These are phyloP conservation scores for Skeletonema tropicum DNA, from an alignment of 108 stramenopile species.

Conservation along the genomic window DNA sequence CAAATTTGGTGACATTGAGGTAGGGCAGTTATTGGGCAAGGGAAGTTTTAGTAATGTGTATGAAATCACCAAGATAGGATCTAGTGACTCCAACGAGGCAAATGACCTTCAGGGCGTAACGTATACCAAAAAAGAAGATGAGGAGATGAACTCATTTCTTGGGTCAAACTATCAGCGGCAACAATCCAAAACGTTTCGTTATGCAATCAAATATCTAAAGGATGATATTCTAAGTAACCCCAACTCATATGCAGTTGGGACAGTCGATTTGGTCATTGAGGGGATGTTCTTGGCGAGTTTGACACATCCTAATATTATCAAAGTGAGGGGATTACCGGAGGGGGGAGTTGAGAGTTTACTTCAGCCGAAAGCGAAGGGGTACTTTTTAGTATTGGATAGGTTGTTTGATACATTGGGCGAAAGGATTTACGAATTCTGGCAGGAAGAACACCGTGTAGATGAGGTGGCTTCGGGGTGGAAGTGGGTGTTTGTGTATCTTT, in stretches of 20 bases:
- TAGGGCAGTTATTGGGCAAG: constrained; percentile 54
- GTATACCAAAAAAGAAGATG: background rate
- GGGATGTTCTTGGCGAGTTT: constrained; percentile 70
- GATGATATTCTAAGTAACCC: constrained; percentile 53
- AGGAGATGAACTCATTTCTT: constrained; percentile 1
- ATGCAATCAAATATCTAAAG: constrained; percentile 66
- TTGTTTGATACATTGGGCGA: constrained; percentile 70
- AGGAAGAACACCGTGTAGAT: constrained; percentile 3
- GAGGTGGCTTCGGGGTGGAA: background rate
- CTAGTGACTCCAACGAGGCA: background rate
- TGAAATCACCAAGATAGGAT: constrained; percentile 35
- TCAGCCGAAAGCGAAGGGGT: constrained; percentile 40
- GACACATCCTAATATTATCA: constrained; percentile 77
- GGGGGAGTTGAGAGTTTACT: constrained; percentile 47
- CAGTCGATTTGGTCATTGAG: constrained; percentile 75
- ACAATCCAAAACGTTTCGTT: constrained; percentile 24
- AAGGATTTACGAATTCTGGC: constrained; percentile 46
- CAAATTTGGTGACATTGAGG: constrained; percentile 21
- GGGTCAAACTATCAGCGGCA: background rate
- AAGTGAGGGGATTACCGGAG: constrained; percentile 66
- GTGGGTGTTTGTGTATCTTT: background rate
- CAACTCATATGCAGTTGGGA: constrained; percentile 66
- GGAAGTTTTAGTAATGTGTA: constrained; percentile 75
- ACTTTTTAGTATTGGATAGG: constrained; percentile 81
- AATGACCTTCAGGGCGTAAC: background rate